Evolutionary conservation across 768 basidiomycete species (phyloP).

Genomic region (Cystobasidiopsis lactophilus): DNA sequence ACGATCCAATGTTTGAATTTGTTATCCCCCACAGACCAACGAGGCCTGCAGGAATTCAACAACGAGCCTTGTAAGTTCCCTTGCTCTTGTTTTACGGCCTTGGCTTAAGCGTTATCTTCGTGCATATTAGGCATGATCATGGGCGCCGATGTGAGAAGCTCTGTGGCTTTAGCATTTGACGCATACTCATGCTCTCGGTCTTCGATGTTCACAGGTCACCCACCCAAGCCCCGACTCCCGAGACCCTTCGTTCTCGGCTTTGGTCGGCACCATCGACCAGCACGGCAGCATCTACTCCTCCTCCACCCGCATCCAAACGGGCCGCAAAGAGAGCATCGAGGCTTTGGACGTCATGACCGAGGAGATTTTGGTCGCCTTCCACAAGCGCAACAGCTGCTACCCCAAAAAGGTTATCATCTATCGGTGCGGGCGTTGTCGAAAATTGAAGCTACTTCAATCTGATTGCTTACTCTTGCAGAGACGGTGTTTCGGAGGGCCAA

Average conservation of each 20-base stretch:
- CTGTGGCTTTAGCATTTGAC: background rate
- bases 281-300: constrained; percentile 8
- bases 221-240: constrained; percentile 12
- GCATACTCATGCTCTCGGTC: background rate
- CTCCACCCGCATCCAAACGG: constrained; percentile 9
- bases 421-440: background rate
- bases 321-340: constrained; percentile 5
- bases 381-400: constrained; percentile 2
- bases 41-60: constrained; percentile 2
- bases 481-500: constrained; percentile 13
- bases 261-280: constrained; percentile 12
- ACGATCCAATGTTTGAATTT: too few species aligned
- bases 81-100: too few species aligned
- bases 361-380: constrained; percentile 1
- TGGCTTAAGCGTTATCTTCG: background rate
- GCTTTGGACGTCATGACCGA: constrained; percentile 7
- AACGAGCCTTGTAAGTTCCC: constrained; percentile 4
- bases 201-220: constrained; percentile 6
- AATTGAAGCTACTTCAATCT: background rate
- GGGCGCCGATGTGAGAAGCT: constrained; percentile 10
- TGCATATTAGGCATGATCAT: too few species aligned
- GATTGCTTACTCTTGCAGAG: background rate
- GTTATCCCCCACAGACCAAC: too few species aligned
- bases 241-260: constrained; percentile 12
- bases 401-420: constrained; percentile 6